phyloP scores from a whole-genome alignment of 1,139 yeast genomes.

The Meyerozyma guilliermondii region DNA sequence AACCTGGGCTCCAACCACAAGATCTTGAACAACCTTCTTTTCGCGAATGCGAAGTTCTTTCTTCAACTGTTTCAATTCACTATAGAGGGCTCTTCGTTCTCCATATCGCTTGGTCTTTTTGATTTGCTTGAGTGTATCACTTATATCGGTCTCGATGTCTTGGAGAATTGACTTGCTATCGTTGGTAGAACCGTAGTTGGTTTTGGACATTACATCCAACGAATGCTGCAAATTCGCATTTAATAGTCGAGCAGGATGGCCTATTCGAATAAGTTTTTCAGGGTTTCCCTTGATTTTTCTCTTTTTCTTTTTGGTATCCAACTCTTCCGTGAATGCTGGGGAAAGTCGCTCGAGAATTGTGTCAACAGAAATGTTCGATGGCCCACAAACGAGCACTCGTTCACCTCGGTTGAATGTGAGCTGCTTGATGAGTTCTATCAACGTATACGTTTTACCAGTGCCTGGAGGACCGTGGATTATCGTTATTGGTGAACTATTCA shows the following conservation, averaged over 20 bases:
- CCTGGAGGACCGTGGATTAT: constrained; percentile 51
- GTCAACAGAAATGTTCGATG: constrained; percentile 93
- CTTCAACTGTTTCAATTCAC: constrained; percentile 61
- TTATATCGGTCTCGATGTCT: constrained; percentile 72
- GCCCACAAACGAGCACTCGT: constrained; percentile 85
- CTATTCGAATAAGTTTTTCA: constrained; percentile 68
- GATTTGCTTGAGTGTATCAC: constrained; percentile 49
- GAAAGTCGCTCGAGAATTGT: constrained; percentile 78
- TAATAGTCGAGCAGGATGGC: constrained; percentile 87
- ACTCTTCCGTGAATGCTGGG: constrained; percentile 20
- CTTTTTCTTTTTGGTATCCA: constrained; percentile 10
- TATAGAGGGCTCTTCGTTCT: constrained; percentile 65
- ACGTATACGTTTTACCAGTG: constrained; percentile 66
- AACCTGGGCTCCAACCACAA: constrained; percentile 59
- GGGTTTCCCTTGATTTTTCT: constrained; percentile 26
- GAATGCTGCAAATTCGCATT: constrained; percentile 65
- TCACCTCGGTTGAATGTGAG: constrained; percentile 51
- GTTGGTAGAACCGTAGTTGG: constrained; percentile 25
- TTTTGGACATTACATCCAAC: constrained; percentile 65
- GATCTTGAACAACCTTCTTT: constrained; percentile 53
- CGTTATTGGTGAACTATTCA: constrained; percentile 35
- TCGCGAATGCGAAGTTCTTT: constrained; percentile 70
- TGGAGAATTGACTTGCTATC: constrained; percentile 58
- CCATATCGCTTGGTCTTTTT: constrained; percentile 61
- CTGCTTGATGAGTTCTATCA: constrained; percentile 81